phyloP scores from a whole-genome alignment of 345 rosid genomes.

The Diplotaxis tenuifolia region DNA sequence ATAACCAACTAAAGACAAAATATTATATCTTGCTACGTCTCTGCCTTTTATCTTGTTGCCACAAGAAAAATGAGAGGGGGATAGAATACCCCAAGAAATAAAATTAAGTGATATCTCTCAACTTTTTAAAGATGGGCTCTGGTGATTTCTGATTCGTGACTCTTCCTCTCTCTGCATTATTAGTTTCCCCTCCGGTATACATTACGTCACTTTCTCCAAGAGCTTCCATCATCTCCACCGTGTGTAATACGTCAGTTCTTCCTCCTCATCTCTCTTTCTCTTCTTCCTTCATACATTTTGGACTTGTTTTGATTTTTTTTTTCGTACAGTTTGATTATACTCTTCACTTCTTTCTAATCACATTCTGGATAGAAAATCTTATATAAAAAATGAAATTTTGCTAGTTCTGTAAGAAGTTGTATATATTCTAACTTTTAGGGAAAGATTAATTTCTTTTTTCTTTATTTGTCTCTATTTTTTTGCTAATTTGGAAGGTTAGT shows the following conservation, averaged over 20 bases:
- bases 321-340: constrained; percentile 6
- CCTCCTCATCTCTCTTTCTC: not conserved
- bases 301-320: not conserved
- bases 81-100: constrained; percentile 8
- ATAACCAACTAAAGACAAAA: constrained; percentile 12
- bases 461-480: not conserved
- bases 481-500: not conserved
- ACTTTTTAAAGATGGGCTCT: constrained; percentile 37
- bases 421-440: too few species aligned
- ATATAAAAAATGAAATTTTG: not conserved
- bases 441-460: not conserved
- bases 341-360: not conserved
- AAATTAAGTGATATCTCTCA: not conserved
- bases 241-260: constrained; percentile 7
- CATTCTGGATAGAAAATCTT: not conserved
- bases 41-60: constrained; percentile 26
- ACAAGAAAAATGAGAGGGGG: constrained; percentile 19
- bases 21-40: constrained; percentile 28
- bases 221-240: constrained; percentile 35
- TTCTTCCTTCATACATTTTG: not conserved
- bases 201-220: constrained; percentile 36
- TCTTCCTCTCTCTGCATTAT: not conserved
- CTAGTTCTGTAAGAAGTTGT: not conserved
- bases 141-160: constrained; percentile 24
- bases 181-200: constrained; percentile 30